Conservation (phyloP, 1,284 basidiomycete species). For the Ceratorhiza oryzae-sativae region DNA sequence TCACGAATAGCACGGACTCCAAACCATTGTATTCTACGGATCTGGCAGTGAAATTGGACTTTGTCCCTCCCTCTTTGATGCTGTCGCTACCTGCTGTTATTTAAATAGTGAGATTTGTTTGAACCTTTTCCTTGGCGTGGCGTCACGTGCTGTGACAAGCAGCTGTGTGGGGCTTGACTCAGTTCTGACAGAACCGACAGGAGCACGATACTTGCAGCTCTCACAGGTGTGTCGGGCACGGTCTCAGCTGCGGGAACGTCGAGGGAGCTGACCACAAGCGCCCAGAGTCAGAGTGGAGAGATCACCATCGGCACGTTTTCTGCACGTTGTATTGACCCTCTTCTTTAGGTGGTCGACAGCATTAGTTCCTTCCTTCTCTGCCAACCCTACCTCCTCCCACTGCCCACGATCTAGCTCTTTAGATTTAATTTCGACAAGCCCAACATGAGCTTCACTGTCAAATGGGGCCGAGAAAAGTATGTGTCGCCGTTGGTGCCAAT, state of each 20-base stretch:
- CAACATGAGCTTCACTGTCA: conserved; percentile 62
- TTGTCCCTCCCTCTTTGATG: not conserved
- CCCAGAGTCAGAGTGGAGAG: conserved; percentile 3
- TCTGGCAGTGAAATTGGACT: not conserved
- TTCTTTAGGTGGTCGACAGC: conserved; percentile 21
- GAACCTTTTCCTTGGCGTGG: not conserved
- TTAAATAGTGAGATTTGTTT: not conserved
- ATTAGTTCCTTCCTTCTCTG: conserved; percentile 12
- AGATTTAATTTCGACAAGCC: not conserved
- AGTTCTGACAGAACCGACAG: not conserved
- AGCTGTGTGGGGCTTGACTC: not conserved
- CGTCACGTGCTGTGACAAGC: conserved; percentile 12
- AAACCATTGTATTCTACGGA: not conserved
- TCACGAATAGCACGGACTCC: not conserved
- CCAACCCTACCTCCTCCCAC: conserved; percentile 17
- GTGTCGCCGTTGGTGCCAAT: conserved; percentile 42
- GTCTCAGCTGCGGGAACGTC: not conserved
- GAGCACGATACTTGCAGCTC: not conserved
- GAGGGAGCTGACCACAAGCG: conserved; percentile 5
- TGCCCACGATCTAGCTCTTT: not conserved
- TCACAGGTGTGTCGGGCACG: not conserved
- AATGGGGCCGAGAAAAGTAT: conserved; percentile 68
- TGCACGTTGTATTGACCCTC: conserved; percentile 19
- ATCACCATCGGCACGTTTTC: conserved; percentile 30
- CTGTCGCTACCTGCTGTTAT: not conserved